A percentile compares a stretch with the other conserved stretches of the same genome.
These are phyloP conservation scores for Suillus plorans DNA, from an alignment of 768 basidiomycete genomes.

Conservation along the genomic window DNA sequence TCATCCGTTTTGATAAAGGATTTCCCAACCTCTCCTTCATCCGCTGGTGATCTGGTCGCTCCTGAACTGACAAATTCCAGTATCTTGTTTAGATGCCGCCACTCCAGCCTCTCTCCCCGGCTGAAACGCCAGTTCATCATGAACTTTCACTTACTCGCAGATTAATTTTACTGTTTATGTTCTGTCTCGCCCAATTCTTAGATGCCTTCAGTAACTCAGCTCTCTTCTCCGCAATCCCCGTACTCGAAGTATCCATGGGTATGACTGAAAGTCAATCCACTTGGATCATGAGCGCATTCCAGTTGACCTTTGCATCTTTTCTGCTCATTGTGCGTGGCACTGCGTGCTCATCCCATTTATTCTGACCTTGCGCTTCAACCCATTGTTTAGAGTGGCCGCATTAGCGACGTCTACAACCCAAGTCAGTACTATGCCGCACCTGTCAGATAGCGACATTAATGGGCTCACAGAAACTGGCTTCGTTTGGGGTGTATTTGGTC, in stretches of 20 bases:
- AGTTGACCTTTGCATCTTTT: constrained; percentile 43
- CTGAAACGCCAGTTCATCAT: no score
- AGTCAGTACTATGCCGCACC: constrained; percentile 26
- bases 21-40: no score
- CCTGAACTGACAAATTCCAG: no score
- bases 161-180: no score
- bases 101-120: no score
- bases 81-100: no score
- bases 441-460: not conserved
- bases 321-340: constrained; percentile 18
- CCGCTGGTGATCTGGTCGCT: no score
- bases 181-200: constrained; percentile 30
- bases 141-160: no score
- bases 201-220: constrained; percentile 44
- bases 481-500: constrained; percentile 37
- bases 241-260: constrained; percentile 22
- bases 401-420: constrained; percentile 40
- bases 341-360: not conserved
- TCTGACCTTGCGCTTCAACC: not conserved
- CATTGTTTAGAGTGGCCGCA: constrained; percentile 33
- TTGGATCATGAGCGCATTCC: constrained; percentile 45
- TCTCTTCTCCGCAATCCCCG: constrained; percentile 39
- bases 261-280: constrained; percentile 26
- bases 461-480: constrained; percentile 38
- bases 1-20: no score